Conservation (phyloP, 345 rosid genomes). For the Populus ilicifolia region DNA sequence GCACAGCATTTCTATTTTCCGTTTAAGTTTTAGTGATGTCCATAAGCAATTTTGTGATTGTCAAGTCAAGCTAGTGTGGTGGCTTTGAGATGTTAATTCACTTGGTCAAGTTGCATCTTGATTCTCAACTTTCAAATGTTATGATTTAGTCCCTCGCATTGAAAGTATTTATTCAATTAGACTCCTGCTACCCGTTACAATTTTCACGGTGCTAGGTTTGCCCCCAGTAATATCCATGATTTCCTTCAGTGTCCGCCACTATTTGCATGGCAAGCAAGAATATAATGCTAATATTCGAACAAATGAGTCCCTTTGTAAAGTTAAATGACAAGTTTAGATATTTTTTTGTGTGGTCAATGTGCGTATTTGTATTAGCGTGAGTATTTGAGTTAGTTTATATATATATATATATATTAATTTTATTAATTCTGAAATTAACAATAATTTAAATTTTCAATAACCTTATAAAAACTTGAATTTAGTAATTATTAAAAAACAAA, state of each 20-base stretch:
- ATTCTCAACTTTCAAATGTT: background rate
- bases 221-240: no score
- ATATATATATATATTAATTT: no score
- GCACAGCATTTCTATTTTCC: background rate
- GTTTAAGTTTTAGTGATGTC: background rate
- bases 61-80: background rate
- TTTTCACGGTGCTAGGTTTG: no score
- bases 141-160: background rate
- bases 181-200: no score
- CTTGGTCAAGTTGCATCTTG: background rate
- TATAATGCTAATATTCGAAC: background rate
- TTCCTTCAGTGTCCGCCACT: no score
- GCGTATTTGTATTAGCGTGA: no score
- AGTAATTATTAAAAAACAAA: no score
- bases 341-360: no score
- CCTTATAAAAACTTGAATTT: no score
- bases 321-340: background rate
- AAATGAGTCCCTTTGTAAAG: background rate
- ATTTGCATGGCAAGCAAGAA: background rate
- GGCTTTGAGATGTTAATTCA: background rate
- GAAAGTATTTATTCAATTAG: background rate
- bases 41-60: background rate
- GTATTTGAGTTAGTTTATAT: no score
- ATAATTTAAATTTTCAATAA: no score
- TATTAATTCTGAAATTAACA: no score